A percentile compares a stretch with the other conserved stretches of the same genome.
Evolutionary conservation across 768 basidiomycete species (phyloP).

Genomic region (Tylopilus subfusipes): DNA sequence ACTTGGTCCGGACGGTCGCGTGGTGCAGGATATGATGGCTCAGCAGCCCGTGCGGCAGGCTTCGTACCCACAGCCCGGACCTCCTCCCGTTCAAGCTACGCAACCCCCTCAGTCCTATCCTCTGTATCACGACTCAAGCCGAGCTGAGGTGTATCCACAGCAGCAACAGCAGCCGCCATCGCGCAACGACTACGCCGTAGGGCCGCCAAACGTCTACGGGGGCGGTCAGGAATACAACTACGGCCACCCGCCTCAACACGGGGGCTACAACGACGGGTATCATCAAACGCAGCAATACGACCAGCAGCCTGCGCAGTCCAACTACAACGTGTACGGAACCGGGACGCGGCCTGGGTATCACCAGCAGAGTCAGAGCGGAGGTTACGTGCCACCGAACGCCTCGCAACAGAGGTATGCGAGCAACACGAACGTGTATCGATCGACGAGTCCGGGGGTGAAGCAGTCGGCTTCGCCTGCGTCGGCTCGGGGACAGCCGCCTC

Average conservation of each 20-base stretch:
- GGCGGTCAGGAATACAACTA: conserved; percentile 9
- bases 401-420: conserved; percentile 28
- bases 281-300: conserved; percentile 18
- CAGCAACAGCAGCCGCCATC: conserved; percentile 25
- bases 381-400: conserved; percentile 34
- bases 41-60: neutral
- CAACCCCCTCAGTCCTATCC: conserved; percentile 2
- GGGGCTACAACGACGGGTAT: conserved; percentile 18
- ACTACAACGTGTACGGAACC: conserved; percentile 8
- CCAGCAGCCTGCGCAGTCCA: conserved; percentile 12
- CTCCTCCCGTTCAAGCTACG: neutral
- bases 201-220: conserved; percentile 14
- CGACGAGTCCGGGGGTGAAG: conserved; percentile 40
- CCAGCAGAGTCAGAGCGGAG: conserved; percentile 13
- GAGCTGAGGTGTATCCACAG: conserved; percentile 36
- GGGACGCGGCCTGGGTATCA: conserved; percentile 4
- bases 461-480: conserved; percentile 51
- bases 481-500: conserved; percentile 32
- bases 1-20: neutral
- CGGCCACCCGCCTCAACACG: conserved; percentile 21
- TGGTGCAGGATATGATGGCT: neutral
- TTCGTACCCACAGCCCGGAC: neutral
- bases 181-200: conserved; percentile 19
- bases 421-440: conserved; percentile 34
- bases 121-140: conserved; percentile 17